Percentiles rank a stretch among this genome's conserved stretches.
These are phyloP conservation scores for Cercophora sp. DNA, from an alignment of 495 filamentous ascomycete genomes.

Conservation along the genomic window DNA sequence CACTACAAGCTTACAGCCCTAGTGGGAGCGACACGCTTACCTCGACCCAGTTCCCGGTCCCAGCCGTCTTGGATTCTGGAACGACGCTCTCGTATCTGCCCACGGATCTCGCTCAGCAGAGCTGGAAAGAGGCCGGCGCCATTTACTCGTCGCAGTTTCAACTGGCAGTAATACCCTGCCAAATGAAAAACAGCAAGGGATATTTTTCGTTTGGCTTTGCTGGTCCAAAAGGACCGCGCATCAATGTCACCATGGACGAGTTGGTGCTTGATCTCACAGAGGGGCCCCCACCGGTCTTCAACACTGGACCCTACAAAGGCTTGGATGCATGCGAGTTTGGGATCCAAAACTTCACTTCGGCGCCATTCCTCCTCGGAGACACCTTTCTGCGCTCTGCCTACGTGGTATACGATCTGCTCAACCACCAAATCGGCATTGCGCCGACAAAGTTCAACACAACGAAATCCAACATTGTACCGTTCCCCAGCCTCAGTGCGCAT, in stretches of 20 bases:
- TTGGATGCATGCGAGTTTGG: slow-evolving; percentile 66
- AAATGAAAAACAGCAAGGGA: slow-evolving; percentile 54
- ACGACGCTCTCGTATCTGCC: slow-evolving; percentile 85
- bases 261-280: slow-evolving; percentile 61
- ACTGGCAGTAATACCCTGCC: slow-evolving; percentile 67
- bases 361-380: slow-evolving; percentile 76
- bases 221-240: slow-evolving; percentile 54
- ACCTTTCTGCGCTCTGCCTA: slow-evolving; percentile 93
- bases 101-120: slow-evolving; percentile 55
- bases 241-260: slow-evolving; percentile 72
- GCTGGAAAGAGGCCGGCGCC: slow-evolving; percentile 70
- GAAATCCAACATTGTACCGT: slow-evolving; percentile 47
- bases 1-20: slow-evolving; percentile 39
- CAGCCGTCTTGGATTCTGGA: slow-evolving; percentile 84
- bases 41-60: slow-evolving; percentile 51
- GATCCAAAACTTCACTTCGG: slow-evolving; percentile 61
- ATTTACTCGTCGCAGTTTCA: slow-evolving; percentile 42
- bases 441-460: slow-evolving; percentile 84
- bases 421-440: slow-evolving; percentile 83
- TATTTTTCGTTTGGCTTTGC: slow-evolving; percentile 73
- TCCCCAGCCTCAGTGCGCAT: slow-evolving; percentile 43
- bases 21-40: slow-evolving; percentile 49
- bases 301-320: slow-evolving; percentile 46
- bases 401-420: slow-evolving; percentile 87
- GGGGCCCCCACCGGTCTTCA: slow-evolving; percentile 45